A percentile compares a stretch with the other conserved stretches of the same genome.
Evolutionary conservation across 139 green algal genomes (phyloP).

Genomic region (Closterium sp.): DNA sequence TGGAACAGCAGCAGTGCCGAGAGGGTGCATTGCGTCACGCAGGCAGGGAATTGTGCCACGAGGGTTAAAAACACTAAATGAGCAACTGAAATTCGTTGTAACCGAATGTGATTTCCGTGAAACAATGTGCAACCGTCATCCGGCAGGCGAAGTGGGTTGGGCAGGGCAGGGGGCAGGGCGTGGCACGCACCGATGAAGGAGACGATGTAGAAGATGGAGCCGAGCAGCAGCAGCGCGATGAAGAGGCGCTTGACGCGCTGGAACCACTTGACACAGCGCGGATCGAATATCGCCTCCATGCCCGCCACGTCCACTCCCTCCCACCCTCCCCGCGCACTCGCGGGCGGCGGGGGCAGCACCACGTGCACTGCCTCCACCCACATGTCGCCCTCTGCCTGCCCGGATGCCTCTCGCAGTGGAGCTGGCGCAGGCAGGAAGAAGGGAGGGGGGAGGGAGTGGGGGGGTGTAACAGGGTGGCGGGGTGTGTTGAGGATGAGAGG

Average conservation of each 20-base stretch:
- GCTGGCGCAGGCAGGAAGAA: not conserved
- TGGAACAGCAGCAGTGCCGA: too few relatives aligned
- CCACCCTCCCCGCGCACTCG: not conserved
- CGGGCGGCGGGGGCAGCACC: not conserved
- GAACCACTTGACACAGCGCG: not conserved
- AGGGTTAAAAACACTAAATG: too few relatives aligned
- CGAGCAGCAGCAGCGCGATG: slow-evolving; percentile 7
- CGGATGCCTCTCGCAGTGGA: not conserved
- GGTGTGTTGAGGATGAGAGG: not conserved
- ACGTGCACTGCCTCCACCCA: slow-evolving; percentile 14
- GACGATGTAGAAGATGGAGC: slow-evolving; percentile 22
- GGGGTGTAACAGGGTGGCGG: too few relatives aligned
- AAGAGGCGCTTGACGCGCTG: slow-evolving; percentile 8
- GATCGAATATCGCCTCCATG: slow-evolving; percentile 16
- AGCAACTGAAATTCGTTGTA: too few relatives aligned
- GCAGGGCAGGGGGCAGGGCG: not conserved
- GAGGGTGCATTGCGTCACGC: too few relatives aligned
- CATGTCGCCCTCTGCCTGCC: not conserved
- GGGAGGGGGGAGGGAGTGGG: too few relatives aligned
- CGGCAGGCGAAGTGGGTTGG: not conserved
- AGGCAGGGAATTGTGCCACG: too few relatives aligned
- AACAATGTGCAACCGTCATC: not conserved
- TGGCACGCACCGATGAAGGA: slow-evolving; percentile 11
- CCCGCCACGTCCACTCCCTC: not conserved
- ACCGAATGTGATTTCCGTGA: not conserved